Base-by-base conservation (phyloP, 257 asterid genomes). In the Scutellaria galericulata region DNA sequence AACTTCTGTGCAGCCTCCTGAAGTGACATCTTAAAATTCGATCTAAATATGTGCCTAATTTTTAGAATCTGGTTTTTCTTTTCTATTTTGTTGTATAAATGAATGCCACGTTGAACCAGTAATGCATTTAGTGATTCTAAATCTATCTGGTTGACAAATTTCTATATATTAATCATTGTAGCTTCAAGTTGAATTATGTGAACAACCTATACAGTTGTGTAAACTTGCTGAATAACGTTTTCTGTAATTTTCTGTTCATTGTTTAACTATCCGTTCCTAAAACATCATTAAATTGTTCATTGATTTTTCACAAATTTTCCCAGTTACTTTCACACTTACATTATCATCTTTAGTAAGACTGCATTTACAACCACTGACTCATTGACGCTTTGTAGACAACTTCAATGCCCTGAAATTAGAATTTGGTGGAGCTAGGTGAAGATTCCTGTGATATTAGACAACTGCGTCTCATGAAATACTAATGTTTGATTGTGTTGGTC, bases 11-110 rank as follows among this genome's bases (percentile, higher is more conserved):
- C 60, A 46, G 35, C 59, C 56, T 52, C 13, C 63, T 37, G 35
- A 76, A 53, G 14, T 27, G 5, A 42, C 27, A 63, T 14, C 66
- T 70, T 10, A 13, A 47, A 22, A 10, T 64, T 64, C 67, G 42
- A 56, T 18, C 66, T 0, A 58, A 54, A 14, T 60, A 59, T 27
- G 47, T 37, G 56, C 67, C 59, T 63, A 55, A 59, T 65, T 77
- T 45, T 15, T 47, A 41, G 18, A 20, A 18, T 7, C 48, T 51
- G 64, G 56, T 45, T 57, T 42, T 5, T 31, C 37, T 9, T 42
- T 22, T 11, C 37, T 14, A 24, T 69, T 53, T 6, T 53, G 27
- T 54, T 55, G 9, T n/a, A 47, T 20, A 44, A 58, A 31, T 14
- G 54, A 72, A 61, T 7, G 9, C 31, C 70, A 61, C 61, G 13